Evolutionary conservation across 2,329 filamentous ascomycete species (phyloP), one percentile per base, ranked within the genome.

Genomic region (Cercospora sp.): DNA sequence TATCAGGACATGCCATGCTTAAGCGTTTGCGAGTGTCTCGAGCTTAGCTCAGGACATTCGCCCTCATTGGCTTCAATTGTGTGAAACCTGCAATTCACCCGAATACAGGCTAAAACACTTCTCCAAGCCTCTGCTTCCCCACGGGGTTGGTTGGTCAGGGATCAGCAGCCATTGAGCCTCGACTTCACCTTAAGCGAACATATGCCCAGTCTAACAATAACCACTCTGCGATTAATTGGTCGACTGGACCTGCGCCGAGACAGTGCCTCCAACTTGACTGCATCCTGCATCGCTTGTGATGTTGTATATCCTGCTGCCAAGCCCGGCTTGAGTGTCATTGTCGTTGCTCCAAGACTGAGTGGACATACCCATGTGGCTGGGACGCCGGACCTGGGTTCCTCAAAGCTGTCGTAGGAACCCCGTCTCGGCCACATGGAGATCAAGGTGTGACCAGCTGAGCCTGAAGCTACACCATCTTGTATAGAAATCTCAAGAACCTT

Each of bases 81-180:
- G 28, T 31, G 18, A 18, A 59, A 59, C 18, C 13, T 59, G 28
- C 55, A 59, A 59, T 59, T 59, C 55, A 59, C 6, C 55, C 55
- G 55, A 7, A 36, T 20, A 59, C 55, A 59, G 55, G 10, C 55
- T 59, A 59, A 59, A 59, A 36, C 28, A 33, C 28, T 23, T 36
- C 31, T 59, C 55, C 55, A 59, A 59, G 55, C 4, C 9, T 20
- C n/a, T 16, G 31, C 8, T 33, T 59, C 55, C 55, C 55, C 55
- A 59, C 55, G 55, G 55, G 55, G 55, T 33, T 57, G 55, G 55
- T 33, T 57, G 13, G 48, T 36, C 55, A 13, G 18, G 55, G 55
- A 23, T 59, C 55, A 59, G n/a, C 55, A 59, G 55, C 55, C 55
- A 59, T 59, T 59, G 55, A 59, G 23, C 16, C 30, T 59, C 28